A percentile compares a stretch with the other conserved stretches of the same genome.
Conservation (phyloP, 2,329 filamentous ascomycete genomes). For the Neofusicoccum kwambonambiense region DNA sequence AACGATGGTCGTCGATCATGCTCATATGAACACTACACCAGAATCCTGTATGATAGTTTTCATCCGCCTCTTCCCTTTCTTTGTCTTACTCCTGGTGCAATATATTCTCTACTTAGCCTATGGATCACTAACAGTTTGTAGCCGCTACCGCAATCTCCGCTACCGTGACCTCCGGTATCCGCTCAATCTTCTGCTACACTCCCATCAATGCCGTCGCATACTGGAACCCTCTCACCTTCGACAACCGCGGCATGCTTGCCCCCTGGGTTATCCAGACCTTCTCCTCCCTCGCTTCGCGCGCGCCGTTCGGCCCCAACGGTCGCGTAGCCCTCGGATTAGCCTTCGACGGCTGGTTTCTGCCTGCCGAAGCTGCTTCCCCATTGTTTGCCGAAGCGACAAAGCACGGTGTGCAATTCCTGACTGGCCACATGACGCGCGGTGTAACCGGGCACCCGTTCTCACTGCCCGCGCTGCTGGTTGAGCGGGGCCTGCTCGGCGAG, state of each 20-base stretch:
- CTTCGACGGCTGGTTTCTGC: conserved; percentile 44
- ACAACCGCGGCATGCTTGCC: conserved; percentile 46
- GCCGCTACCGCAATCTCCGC: conserved; percentile 38
- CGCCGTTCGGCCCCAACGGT: conserved; percentile 19
- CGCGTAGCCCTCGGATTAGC: conserved; percentile 45
- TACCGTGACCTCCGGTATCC: conserved; percentile 26
- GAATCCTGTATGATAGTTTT: conserved; percentile 31
- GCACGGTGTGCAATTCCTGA: conserved; percentile 42
- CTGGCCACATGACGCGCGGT: conserved; percentile 36
- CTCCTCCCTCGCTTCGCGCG: conserved; percentile 30
- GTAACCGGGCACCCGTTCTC: conserved; percentile 17
- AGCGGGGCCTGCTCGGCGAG: conserved; percentile 42
- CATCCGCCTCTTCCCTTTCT: conserved; percentile 1
- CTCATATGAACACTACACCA: conserved; percentile 35
- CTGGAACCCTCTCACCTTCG: conserved; percentile 45
- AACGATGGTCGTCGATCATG: conserved; percentile 55
- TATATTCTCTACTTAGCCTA: no score
- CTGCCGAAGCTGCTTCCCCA: conserved; percentile 36
- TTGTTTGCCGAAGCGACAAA: conserved; percentile 40
- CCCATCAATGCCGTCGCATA: neutral
- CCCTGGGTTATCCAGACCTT: conserved; percentile 41
- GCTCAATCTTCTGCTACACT: conserved; percentile 23
- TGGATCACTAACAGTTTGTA: conserved; percentile 4
- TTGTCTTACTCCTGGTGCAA: neutral
- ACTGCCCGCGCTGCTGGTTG: conserved; percentile 28